Base-by-base conservation (phyloP, 768 basidiomycete genomes). In the Gymnopilus dilepis region DNA sequence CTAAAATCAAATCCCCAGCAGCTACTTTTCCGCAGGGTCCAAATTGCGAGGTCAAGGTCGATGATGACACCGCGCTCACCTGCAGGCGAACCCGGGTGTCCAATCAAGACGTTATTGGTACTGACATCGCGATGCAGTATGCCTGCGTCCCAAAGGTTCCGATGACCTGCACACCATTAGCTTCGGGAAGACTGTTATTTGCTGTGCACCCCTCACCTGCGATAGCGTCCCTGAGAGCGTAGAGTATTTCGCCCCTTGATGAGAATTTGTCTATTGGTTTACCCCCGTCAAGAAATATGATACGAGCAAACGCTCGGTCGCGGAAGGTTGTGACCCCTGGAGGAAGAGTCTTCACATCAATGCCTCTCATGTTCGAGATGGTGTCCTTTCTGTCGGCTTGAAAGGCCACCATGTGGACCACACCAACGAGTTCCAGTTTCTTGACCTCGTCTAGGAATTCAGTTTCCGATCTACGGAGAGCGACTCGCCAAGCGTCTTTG, bases 71-170 rank as follows among this genome's bases (percentile, higher is more conserved):
- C 66, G n/a, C 54, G 54, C 11, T 57, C 11, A 21, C 64, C 64
- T 3, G 15, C 21, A 4, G 28, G 11, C 9, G 52, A 37, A 5
- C 40, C 52, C 1, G 19, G 12, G 13, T 30, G 19, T 3, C 60
- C 60, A 3, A 69, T 60, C 6, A 68, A 58, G 42, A 71, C 61
- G 41, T 71, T 73, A 15, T 56, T 56, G 8, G 55, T 48, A 47
- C 69, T 73, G 33, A 73, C 68, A 42, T 71, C 69, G 30, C 72
- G 64, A 41, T 73, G 69, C 19, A 71, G 61, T 30, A 73, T 61
- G 15, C 59, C 58, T 3, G 54, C n/a, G 24, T 37, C 37, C 47
- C 41, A 65, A 19, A 65, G 57, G 34, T 59, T 62, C 4, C 47
- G 61, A 55, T 67, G 65, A 12, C 68, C 70, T 71, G n/a, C n/a